These are phyloP conservation scores for Phytophthora gonapodyides DNA, from an alignment of 352 stramenopile genomes.

Conservation along the genomic window DNA sequence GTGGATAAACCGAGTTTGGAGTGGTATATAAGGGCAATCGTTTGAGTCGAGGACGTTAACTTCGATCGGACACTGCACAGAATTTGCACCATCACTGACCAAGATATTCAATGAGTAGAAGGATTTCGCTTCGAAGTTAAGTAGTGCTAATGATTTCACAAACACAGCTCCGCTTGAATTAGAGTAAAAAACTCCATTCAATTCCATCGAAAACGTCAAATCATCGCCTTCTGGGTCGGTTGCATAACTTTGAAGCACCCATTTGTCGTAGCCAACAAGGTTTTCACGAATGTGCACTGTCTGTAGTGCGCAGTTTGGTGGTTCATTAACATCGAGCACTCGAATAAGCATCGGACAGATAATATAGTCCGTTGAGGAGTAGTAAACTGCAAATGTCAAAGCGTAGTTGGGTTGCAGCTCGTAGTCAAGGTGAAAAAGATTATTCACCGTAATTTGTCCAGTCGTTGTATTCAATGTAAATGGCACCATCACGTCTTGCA, in stretches of 20 bases:
- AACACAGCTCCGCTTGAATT: conserved; percentile 31
- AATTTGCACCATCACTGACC: conserved; percentile 32
- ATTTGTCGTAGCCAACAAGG: conserved; percentile 19
- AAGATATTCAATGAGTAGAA: conserved; percentile 19
- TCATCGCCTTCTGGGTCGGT: conserved; percentile 20
- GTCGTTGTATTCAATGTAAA: conserved; percentile 49
- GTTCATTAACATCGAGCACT: conserved; percentile 56
- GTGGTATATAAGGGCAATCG: conserved; percentile 48
- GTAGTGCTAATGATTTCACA: conserved; percentile 11
- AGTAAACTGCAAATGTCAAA: conserved; percentile 44
- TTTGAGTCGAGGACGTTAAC: conserved; percentile 52
- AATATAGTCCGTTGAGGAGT: conserved; percentile 41
- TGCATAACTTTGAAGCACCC: conserved; percentile 23
- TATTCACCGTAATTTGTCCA: conserved; percentile 36
- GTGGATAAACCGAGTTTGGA: conserved; percentile 30
- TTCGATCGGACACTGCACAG: conserved; percentile 29
- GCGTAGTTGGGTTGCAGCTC: conserved; percentile 36
- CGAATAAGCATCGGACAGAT: conserved; percentile 41
- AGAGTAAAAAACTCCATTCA: conserved; percentile 17
- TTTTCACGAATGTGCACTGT: conserved; percentile 42
- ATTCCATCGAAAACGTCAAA: conserved; percentile 20
- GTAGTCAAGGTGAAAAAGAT: conserved; percentile 44
- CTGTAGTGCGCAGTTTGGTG: conserved; percentile 38
- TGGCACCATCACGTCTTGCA: conserved; percentile 20
- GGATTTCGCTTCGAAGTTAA: conserved; percentile 28